Base-by-base conservation (phyloP, 768 basidiomycete species). In the Neoboletus subvelutipes region DNA sequence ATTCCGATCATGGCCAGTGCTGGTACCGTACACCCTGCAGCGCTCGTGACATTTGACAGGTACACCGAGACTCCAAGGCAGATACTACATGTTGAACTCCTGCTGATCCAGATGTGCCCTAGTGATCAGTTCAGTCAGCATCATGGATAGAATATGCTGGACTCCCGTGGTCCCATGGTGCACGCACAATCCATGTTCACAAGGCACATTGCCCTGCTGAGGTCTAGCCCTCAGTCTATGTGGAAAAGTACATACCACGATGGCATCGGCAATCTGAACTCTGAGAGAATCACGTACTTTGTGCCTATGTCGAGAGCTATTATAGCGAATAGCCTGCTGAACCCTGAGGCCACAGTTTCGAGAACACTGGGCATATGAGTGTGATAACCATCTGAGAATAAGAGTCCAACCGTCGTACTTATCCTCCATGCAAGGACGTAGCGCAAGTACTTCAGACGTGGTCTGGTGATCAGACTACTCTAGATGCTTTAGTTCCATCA, bases 261-360 rank as follows among this genome's bases (percentile, higher is more conserved):
- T 28, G 28, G 28, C 28, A 28, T 20, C 18, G 31, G 15, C 9
- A 22, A 45, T 45, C n/a, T 22, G 1, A 15, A 3, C 4, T 2
- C 5, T 13, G 46, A 22, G 4, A 29, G 12, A 13, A 34, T 60
- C 45, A 59, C 51, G 59, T 59, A 59, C 50, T 29, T 46, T 39
- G 37, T 48, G 22, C 52, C 49, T 12, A 18, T 5, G n/a, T 53
- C 28, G n/a, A 13, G n/a, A 15, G 20, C 10, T 28, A 28, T 3
- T 28, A 28, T 28, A 37, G 34, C 33, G 33, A 5, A 36, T 6
- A 7, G 34, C 20, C 24, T n/a, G n/a, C 26, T 29, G 26, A 50
- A 29, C n/a, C 20, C 40, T 20, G 17, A 37, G 37, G 18, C 18
- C 8, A 39, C n/a, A n/a, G 18, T 40, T n/a, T 11, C 18, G n/a